A percentile compares a stretch with the other conserved stretches of the same genome.
phyloP scores from a whole-genome alignment of 768 basidiomycete genomes.

The Leccinum incarnatum region DNA sequence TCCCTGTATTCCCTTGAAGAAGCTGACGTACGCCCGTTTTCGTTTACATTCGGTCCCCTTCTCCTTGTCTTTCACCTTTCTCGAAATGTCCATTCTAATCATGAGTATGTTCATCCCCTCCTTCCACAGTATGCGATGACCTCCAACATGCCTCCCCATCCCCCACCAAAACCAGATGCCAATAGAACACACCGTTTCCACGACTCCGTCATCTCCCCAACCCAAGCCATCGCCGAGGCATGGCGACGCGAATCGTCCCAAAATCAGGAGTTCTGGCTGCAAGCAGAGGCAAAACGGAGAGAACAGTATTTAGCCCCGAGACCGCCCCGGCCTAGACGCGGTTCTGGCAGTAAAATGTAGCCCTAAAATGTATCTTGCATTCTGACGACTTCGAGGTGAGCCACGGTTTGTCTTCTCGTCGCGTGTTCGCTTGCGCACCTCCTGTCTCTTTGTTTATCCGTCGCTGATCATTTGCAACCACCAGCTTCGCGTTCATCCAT shows the following conservation, averaged over 20 bases:
- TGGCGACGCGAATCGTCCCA: constrained; percentile 64
- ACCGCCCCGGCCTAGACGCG: constrained; percentile 34
- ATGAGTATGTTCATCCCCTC: constrained; percentile 29
- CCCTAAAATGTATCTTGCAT: constrained; percentile 10
- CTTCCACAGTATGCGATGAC: constrained; percentile 33
- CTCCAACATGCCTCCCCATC: constrained; percentile 30
- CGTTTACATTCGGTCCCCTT: constrained; percentile 27
- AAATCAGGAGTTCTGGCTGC: constrained; percentile 58
- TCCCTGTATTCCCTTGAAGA: constrained; percentile 23
- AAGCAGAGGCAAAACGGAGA: constrained; percentile 47
- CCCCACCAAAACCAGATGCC: constrained; percentile 33
- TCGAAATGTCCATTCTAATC: constrained; percentile 23
- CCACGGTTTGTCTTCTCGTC: background rate
- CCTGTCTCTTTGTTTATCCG: background rate
- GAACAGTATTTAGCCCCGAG: constrained; percentile 43
- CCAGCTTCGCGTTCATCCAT: constrained; percentile 32
- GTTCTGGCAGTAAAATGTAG: constrained; percentile 55
- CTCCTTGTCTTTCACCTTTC: background rate
- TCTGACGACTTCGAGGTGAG: constrained; percentile 19
- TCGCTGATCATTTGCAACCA: constrained; percentile 2
- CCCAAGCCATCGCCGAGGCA: constrained; percentile 64
- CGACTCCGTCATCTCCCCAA: constrained; percentile 42
- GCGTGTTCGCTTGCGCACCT: background rate
- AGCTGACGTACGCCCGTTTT: constrained; percentile 38
- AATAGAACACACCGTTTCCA: constrained; percentile 28